Evolutionary conservation across 129 eudicot genomes (phyloP).

Genomic region (Tanacetum coccineum): DNA sequence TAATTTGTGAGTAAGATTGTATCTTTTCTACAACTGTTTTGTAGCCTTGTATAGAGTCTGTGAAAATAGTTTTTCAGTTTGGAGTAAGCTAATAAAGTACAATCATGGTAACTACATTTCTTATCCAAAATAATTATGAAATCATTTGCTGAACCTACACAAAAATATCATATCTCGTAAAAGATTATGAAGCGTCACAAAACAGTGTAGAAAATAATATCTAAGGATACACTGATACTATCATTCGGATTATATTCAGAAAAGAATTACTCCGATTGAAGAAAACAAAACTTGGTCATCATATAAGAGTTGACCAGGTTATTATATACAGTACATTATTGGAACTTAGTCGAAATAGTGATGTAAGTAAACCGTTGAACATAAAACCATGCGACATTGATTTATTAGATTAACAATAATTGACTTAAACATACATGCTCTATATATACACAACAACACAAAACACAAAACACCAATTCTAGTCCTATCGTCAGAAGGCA

Average conservation of each 20-base stretch:
- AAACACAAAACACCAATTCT: constrained; percentile 5
- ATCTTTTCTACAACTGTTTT: no score
- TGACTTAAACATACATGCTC: background rate
- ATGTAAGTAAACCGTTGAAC: constrained; percentile 2
- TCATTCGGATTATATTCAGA: no score
- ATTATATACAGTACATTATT: background rate
- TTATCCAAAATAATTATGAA: no score
- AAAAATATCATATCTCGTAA: no score
- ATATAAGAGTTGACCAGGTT: background rate
- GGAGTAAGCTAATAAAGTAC: no score
- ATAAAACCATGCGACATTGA: background rate
- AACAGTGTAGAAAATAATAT: background rate
- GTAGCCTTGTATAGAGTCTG: no score
- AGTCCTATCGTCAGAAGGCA: no score
- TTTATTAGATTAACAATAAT: constrained; percentile 4
- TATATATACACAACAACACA: constrained; percentile 21
- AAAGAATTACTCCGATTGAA: no score
- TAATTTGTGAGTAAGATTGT: no score
- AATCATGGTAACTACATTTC: no score
- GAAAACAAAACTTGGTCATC: background rate
- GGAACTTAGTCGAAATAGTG: background rate
- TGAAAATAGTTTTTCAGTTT: no score
- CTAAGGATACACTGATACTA: background rate
- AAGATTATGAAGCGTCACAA: constrained; percentile 4
- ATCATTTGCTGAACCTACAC: no score